Base-by-base conservation (phyloP, 2,329 filamentous ascomycete genomes). In the Fusarium sp. region DNA sequence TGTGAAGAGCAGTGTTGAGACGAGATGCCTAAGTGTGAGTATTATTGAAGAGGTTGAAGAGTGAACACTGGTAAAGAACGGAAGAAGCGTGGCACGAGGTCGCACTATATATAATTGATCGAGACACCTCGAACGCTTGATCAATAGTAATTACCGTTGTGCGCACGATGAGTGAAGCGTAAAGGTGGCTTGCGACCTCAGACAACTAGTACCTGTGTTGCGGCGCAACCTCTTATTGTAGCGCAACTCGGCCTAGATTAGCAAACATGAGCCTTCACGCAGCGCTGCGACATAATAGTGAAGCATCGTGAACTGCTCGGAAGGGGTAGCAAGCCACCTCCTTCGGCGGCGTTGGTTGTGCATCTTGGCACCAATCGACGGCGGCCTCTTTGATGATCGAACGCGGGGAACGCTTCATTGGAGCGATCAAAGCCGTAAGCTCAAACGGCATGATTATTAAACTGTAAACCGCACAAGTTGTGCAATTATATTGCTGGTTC, bases 221-320 rank as follows among this genome's bases (percentile, higher is more conserved):
- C 60, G 35, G 59, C 54, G 47, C 35, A 40, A 64, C n/a, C n/a
- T 47, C 59, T 18, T 14, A 14, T 4, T 31, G 13, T 40, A 60
- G 35, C 5, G 16, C 54, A 65, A 11, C 27, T 25, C 6, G 22
- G 50, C 25, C 11, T 58, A 36, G 22, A 25, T 22, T n/a, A 18
- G 31, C 13, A 59, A 54, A 40, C 10, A 36, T 29, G n/a, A 10
- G 10, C 22, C 60, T 58, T 74, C 72, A 73, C 72, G 58, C 20
- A 25, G 25, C 4, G 54, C 20, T 29, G 20, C 20, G 57, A 33
- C 4, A 59, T 29, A 68, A 40, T 10, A 20, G 29, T 20, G 50
- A 62, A 47, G 31, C n/a, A 69, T 33, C 67, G 73, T 75, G 72
- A 74, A 75, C 16, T 22, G 22, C 25, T 20, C 35, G 45, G 54